Conservation (phyloP, 148 eudicot species). For the Drosera capensis region DNA sequence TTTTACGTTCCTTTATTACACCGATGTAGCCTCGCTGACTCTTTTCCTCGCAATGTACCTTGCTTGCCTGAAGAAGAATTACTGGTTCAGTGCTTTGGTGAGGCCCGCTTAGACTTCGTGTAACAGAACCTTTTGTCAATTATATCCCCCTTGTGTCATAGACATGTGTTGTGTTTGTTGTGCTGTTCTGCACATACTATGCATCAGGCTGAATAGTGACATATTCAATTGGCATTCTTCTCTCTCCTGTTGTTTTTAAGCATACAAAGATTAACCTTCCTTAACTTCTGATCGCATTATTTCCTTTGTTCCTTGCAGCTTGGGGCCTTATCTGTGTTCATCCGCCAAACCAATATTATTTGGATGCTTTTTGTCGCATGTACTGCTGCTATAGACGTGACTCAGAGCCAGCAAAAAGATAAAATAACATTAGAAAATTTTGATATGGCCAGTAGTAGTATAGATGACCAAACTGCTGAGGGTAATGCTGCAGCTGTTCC, state of each 20-base stretch:
- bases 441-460: background rate
- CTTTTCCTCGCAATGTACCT: constrained; percentile 62
- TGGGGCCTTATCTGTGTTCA: constrained; percentile 61
- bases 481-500: background rate
- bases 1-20: constrained; percentile 76
- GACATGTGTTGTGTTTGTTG: no score
- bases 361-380: constrained; percentile 83
- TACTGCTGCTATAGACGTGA: constrained; percentile 37
- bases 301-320: constrained; percentile 38
- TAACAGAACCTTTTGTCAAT: background rate
- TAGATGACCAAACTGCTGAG: no score
- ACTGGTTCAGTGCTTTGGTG: constrained; percentile 58
- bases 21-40: constrained; percentile 74
- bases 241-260: no score
- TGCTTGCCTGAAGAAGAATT: constrained; percentile 43
- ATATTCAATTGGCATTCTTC: no score
- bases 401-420: constrained; percentile 12
- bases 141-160: no score
- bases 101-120: constrained; percentile 1
- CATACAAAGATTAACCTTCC: no score
- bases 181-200: no score
- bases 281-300: constrained; percentile 2
- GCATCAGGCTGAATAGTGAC: no score
- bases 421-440: constrained; percentile 11
- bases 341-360: constrained; percentile 84